A percentile compares a stretch with the other conserved stretches of the same genome.
phyloP scores from a whole-genome alignment of 2,329 filamentous ascomycete genomes.

The Lachnellula occidentalis region DNA sequence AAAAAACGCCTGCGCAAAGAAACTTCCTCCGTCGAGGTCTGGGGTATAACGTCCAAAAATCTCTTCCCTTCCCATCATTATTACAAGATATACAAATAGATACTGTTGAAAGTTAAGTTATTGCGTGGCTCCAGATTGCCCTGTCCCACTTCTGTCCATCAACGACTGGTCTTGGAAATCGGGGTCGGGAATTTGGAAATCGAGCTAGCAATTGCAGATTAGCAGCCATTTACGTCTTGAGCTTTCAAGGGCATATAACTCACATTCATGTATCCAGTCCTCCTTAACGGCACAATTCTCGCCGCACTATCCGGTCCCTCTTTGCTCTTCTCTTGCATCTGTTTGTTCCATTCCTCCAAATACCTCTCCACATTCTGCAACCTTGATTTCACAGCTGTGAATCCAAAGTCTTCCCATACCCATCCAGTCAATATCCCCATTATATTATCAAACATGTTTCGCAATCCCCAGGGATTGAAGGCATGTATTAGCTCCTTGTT shows the following conservation, averaged over 20 bases:
- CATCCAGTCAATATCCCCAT: constrained; percentile 83
- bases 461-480: constrained; percentile 70
- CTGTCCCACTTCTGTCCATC: constrained; percentile 14
- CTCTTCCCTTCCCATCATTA: not conserved
- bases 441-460: constrained; percentile 74
- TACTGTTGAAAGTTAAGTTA: not conserved
- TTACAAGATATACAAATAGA: constrained; percentile 4
- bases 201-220: constrained; percentile 48
- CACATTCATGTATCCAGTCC: constrained; percentile 83
- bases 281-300: constrained; percentile 69
- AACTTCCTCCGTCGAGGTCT: constrained; percentile 3
- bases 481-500: constrained; percentile 72
- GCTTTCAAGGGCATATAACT: constrained; percentile 29
- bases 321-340: constrained; percentile 54
- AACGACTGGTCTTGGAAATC: constrained; percentile 48
- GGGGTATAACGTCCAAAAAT: constrained; percentile 4
- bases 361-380: constrained; percentile 68
- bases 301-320: constrained; percentile 53
- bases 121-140: constrained; percentile 9
- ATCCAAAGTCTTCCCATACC: constrained; percentile 87
- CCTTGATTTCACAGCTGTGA: constrained; percentile 68
- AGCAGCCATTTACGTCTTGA: constrained; percentile 11
- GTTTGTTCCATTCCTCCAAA: constrained; percentile 81
- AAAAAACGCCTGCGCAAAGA: constrained; percentile 1
- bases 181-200: constrained; percentile 76